Evolutionary conservation across 2,329 filamentous ascomycete genomes (phyloP), one percentile per base, ranked within the genome.

Genomic region (Stachybotrys elegans): DNA sequence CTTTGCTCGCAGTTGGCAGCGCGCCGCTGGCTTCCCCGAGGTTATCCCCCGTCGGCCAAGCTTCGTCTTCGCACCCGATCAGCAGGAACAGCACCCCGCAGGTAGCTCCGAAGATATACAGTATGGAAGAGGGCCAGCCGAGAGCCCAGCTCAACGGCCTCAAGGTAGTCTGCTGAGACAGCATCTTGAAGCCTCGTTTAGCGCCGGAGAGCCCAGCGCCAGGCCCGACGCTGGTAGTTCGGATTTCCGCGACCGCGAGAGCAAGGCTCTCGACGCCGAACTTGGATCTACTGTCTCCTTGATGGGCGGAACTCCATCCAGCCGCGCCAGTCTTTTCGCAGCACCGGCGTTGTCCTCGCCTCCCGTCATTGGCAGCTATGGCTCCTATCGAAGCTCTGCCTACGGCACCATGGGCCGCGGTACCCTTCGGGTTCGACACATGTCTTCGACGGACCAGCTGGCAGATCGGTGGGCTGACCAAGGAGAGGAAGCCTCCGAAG

Each of bases 1-100:
- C 57, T 97, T 97, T 61, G 88, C 91, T 36, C 81, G 86, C 48
- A 95, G 88, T 55, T 95, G 90, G 86, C 88, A 92, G 66, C 83
- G 92, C 61, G 92, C 92, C 29, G 89, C 90, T 21, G 84, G 78
- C 45, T 97, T 97, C 65, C 79, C 82, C 51, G 91, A 96, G 63
- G 88, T 95, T 53, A 84, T 93, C 25, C 88, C 89, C 5, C 83
- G 87, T 44, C 80, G 83, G 14, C 82, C 83, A 13, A 84, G 87
- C 25, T 89, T 95, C 60, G 73, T 88, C 43, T 77, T 82, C 49
- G 75, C 76, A 3, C 72, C 78, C 34, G 79, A 81, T 35, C 75
- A 78, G 47, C 31, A 48, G 20, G 46, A 40, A 6, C 22, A 51
- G 34, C 50, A 52, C 20, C 51, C 52, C 35, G 59, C 64, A 12